phyloP scores from a whole-genome alignment of 306 rosid genomes.

The Cucurbita argyrosperma region DNA sequence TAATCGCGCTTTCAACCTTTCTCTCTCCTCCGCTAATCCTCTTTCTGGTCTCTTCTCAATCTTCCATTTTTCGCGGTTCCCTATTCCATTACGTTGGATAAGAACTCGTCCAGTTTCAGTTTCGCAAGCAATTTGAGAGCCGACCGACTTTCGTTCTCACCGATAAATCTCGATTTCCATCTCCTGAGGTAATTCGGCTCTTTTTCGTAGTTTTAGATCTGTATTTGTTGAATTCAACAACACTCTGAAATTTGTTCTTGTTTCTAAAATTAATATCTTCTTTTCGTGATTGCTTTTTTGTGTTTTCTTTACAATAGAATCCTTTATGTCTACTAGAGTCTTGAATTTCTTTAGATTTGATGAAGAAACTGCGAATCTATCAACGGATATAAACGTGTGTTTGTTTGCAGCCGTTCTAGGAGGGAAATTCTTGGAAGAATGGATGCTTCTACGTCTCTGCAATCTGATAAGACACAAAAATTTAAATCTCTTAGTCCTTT shows the following conservation, averaged over 20 bases:
- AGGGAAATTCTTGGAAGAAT: slow-evolving; percentile 41
- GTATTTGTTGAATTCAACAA: neutral
- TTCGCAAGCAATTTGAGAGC: neutral
- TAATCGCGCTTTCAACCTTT: neutral
- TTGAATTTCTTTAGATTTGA: neutral
- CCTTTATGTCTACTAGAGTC: neutral
- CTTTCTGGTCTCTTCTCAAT: neutral
- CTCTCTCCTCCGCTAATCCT: neutral
- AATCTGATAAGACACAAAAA: slow-evolving; percentile 29
- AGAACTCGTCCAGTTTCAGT: neutral
- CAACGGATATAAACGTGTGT: neutral
- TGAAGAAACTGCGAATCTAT: slow-evolving; percentile 1
- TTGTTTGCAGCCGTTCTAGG: slow-evolving; percentile 26
- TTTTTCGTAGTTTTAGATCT: neutral
- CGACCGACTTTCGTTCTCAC: neutral
- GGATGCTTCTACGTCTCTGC: slow-evolving; percentile 36
- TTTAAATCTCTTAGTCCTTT: slow-evolving; percentile 51
- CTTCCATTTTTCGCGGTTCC: neutral
- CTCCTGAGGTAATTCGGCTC: neutral
- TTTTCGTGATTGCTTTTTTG: neutral
- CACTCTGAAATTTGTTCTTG: neutral
- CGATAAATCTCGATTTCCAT: neutral
- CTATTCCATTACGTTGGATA: slow-evolving; percentile 3
- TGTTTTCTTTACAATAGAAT: neutral
- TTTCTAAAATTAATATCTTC: neutral